Evolutionary conservation across 805 yeast genomes (phyloP).

Genomic region (Lachancea meyersii): DNA sequence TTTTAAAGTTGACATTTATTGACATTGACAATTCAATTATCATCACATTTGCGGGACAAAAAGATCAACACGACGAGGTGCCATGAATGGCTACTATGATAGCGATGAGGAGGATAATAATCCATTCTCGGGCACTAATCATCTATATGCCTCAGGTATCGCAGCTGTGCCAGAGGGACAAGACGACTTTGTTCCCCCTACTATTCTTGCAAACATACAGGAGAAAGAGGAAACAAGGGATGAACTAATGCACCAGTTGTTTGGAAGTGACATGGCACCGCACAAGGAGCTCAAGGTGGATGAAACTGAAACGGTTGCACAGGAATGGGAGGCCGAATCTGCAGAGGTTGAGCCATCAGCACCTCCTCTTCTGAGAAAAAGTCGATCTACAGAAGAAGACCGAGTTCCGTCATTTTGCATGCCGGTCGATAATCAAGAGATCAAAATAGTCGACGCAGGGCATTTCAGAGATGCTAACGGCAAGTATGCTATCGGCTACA

Average conservation of each 20-base stretch:
- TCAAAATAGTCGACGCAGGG: conserved; percentile 70
- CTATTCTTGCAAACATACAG: conserved; percentile 5
- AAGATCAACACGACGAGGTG: neutral
- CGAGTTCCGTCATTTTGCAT: neutral
- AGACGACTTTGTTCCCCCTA: conserved; percentile 11
- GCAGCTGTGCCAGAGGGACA: conserved; percentile 23
- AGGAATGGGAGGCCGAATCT: neutral
- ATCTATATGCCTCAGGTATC: conserved; percentile 35
- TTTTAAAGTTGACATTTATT: too few relatives aligned
- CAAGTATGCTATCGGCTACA: conserved; percentile 75
- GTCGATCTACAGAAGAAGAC: neutral
- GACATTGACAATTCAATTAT: too few relatives aligned
- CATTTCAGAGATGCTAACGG: conserved; percentile 76
- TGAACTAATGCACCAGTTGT: conserved; percentile 8
- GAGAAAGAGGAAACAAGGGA: conserved; percentile 10
- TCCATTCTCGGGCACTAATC: conserved; percentile 35
- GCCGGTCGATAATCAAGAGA: conserved; percentile 12
- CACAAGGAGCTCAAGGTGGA: neutral
- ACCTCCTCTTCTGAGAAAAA: neutral
- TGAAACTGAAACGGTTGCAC: neutral
- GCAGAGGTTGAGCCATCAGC: neutral
- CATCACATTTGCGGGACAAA: neutral
- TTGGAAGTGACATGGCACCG: conserved; percentile 3
- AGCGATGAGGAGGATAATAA: conserved; percentile 36
- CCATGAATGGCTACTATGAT: conserved; percentile 19